Evolutionary conservation across 2,329 filamentous ascomycete genomes (phyloP).

Genomic region (Venturia aucupariae): DNA sequence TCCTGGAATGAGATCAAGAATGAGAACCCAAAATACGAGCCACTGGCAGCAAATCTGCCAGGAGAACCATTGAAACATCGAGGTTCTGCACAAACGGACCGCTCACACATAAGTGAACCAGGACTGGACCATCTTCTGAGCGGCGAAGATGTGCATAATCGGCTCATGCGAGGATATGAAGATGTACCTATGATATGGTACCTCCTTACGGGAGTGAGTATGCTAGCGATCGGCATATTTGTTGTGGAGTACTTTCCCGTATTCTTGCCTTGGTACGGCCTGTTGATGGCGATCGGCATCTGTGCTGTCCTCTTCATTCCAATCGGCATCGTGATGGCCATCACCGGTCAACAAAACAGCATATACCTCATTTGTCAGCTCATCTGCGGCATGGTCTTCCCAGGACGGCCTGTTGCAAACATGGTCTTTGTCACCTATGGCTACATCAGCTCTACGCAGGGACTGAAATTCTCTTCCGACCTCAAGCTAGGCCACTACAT

Average conservation of each 20-base stretch:
- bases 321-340: constrained; percentile 87
- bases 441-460: constrained; percentile 80
- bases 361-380: constrained; percentile 83
- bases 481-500: constrained; percentile 83
- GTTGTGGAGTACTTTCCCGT: constrained; percentile 79
- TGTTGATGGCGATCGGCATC: constrained; percentile 68
- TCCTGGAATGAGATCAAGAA: constrained; percentile 54
- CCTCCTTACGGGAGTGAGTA: constrained; percentile 61
- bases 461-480: constrained; percentile 80
- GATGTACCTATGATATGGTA: constrained; percentile 81
- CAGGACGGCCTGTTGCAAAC: constrained; percentile 77
- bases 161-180: constrained; percentile 72
- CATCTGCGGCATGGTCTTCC: constrained; percentile 72
- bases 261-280: constrained; percentile 77
- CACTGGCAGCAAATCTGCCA: constrained; percentile 5
- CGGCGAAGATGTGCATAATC: constrained; percentile 73
- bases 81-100: constrained; percentile 16
- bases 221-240: constrained; percentile 72
- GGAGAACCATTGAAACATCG: constrained; percentile 4
- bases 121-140: constrained; percentile 47
- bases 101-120: constrained; percentile 26
- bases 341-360: constrained; percentile 81
- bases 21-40: constrained; percentile 25
- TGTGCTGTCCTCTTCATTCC: constrained; percentile 79
- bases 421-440: constrained; percentile 92